phyloP scores from a whole-genome alignment of 495 filamentous ascomycete species.

The Lepraria neglecta region DNA sequence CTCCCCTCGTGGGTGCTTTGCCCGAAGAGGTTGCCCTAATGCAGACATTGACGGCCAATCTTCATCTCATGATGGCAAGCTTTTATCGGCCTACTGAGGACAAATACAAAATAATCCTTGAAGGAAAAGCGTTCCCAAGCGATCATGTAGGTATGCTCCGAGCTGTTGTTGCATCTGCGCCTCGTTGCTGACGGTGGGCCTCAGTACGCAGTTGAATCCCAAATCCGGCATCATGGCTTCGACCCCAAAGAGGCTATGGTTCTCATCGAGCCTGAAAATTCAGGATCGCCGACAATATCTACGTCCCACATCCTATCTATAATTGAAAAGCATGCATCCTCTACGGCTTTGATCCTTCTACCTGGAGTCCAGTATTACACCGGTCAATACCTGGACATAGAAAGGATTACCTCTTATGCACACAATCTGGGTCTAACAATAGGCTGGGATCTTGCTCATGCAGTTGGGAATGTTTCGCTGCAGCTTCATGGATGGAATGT shows the following conservation, averaged over 20 bases:
- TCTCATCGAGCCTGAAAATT: conserved; percentile 58
- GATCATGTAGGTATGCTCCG: conserved; percentile 58
- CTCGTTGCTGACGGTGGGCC: background rate
- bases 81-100: conserved; percentile 78
- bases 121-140: conserved; percentile 90
- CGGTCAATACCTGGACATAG: conserved; percentile 84
- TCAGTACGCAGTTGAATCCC: conserved; percentile 82
- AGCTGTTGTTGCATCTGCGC: background rate
- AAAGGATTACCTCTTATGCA: conserved; percentile 73
- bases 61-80: conserved; percentile 84
- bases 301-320: conserved; percentile 67
- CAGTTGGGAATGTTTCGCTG: conserved; percentile 82
- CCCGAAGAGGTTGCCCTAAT: conserved; percentile 82
- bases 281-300: conserved; percentile 48
- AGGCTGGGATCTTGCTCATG: conserved; percentile 95
- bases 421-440: conserved; percentile 69
- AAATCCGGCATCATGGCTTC: conserved; percentile 73
- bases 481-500: conserved; percentile 87
- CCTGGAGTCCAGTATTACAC: conserved; percentile 95
- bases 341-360: conserved; percentile 74
- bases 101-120: conserved; percentile 82
- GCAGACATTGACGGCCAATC: conserved; percentile 86
- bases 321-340: conserved; percentile 69
- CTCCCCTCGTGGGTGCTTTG: conserved; percentile 77
- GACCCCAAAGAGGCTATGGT: conserved; percentile 66